Percentiles rank a stretch among this genome's conserved stretches.
Evolutionary conservation across 2,329 filamentous ascomycete genomes (phyloP).

Genomic region (Cercospora janseana): DNA sequence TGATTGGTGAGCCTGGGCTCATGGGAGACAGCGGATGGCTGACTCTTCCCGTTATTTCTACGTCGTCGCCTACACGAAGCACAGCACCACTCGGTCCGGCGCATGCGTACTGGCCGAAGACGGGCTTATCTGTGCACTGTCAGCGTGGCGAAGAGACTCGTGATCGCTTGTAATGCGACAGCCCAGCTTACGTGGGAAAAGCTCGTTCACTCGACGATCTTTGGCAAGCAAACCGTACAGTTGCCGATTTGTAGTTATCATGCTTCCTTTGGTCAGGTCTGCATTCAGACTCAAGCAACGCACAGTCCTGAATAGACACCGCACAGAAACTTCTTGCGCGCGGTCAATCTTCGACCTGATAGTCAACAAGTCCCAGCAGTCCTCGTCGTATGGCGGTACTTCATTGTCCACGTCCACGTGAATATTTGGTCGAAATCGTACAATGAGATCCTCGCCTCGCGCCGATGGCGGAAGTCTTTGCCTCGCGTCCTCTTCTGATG

Average conservation of each 20-base stretch:
- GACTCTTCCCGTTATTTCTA: conserved; percentile 32
- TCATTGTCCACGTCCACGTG: conserved; percentile 36
- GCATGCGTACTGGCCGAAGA: conserved; percentile 39
- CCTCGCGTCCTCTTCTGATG: conserved; percentile 37
- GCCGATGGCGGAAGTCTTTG: conserved; percentile 32
- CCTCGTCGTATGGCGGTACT: conserved; percentile 35
- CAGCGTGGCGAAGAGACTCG: neutral
- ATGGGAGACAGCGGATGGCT: conserved; percentile 33
- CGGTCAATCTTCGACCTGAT: conserved; percentile 33
- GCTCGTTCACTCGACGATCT: conserved; percentile 36
- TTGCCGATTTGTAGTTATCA: conserved; percentile 37
- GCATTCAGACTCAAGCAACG: conserved; percentile 37
- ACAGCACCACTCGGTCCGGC: conserved; percentile 38
- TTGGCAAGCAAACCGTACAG: conserved; percentile 37
- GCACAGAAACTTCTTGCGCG: conserved; percentile 35
- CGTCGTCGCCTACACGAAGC: conserved; percentile 36
- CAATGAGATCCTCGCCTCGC: conserved; percentile 35
- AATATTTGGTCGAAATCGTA: conserved; percentile 37
- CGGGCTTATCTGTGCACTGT: conserved; percentile 33
- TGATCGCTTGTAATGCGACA: neutral
- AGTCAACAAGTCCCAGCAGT: conserved; percentile 35
- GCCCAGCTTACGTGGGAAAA: conserved; percentile 32
- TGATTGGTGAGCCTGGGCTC: conserved; percentile 42
- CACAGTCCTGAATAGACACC: conserved; percentile 35
- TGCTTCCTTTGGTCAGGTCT: conserved; percentile 35